Conservation (phyloP, 768 basidiomycete species). For the Boletales sp. region DNA sequence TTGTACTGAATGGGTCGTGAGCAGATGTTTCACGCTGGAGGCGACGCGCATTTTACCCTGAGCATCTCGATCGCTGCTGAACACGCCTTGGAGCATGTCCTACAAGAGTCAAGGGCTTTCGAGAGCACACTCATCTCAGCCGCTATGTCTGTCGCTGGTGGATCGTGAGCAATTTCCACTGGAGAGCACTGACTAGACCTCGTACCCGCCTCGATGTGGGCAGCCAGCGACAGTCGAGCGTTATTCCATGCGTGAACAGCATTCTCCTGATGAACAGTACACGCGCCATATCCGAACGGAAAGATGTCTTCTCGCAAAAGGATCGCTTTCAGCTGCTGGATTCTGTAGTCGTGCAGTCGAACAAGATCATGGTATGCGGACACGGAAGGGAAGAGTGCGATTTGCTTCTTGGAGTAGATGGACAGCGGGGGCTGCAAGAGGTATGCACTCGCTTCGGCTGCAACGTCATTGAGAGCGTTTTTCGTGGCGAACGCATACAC, state of each 20-base stretch:
- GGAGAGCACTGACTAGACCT: neutral
- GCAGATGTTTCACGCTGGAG: neutral
- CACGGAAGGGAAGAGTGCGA: constrained; percentile 53
- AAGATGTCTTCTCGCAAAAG: constrained; percentile 62
- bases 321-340: constrained; percentile 48
- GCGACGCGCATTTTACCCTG: constrained; percentile 38
- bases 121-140: constrained; percentile 59
- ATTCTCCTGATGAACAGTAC: constrained; percentile 46
- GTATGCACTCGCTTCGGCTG: constrained; percentile 55
- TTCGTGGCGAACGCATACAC: constrained; percentile 57
- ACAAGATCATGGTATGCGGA: constrained; percentile 62
- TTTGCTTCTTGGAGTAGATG: constrained; percentile 48
- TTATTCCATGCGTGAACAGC: constrained; percentile 51
- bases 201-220: constrained; percentile 53
- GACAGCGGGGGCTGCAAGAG: constrained; percentile 52
- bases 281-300: constrained; percentile 68
- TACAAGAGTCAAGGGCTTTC: constrained; percentile 46
- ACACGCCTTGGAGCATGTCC: constrained; percentile 56
- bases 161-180: constrained; percentile 5
- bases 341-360: constrained; percentile 54
- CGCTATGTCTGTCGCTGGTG: constrained; percentile 59
- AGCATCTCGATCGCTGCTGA: constrained; percentile 68
- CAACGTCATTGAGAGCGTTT: constrained; percentile 44
- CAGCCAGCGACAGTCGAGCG: constrained; percentile 41
- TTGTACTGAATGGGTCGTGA: constrained; percentile 49